phyloP scores from a whole-genome alignment of 768 basidiomycete genomes.

The Termitomyces sp. region DNA sequence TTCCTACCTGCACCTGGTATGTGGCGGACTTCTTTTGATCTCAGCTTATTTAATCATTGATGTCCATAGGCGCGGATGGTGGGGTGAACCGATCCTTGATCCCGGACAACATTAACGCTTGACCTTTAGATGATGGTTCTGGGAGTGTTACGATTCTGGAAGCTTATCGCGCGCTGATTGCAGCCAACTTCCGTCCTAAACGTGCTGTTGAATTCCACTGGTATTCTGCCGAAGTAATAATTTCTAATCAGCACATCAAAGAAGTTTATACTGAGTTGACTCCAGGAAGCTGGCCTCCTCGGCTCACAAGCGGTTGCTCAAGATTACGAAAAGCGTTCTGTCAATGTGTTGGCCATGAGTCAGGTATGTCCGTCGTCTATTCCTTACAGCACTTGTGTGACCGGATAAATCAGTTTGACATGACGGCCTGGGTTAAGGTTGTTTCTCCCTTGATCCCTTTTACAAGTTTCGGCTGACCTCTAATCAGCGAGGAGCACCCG shows the following conservation, averaged over 20 bases:
- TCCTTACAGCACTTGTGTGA: constrained; percentile 15
- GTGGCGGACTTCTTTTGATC: constrained; percentile 20
- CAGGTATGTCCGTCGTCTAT: constrained; percentile 45
- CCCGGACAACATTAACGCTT: constrained; percentile 21
- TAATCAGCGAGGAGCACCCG: constrained; percentile 56
- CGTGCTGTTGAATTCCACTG: constrained; percentile 77
- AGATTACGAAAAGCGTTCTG: constrained; percentile 59
- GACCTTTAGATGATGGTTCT: constrained; percentile 63
- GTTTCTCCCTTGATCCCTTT: constrained; percentile 22
- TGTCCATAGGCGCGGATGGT: constrained; percentile 48
- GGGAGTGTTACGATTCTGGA: constrained; percentile 81
- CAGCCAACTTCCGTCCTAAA: constrained; percentile 63
- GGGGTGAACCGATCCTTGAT: constrained; percentile 15
- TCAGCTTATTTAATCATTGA: constrained; percentile 20
- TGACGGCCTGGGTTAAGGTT: constrained; percentile 94
- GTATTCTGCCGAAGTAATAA: constrained; percentile 73
- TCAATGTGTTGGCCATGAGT: constrained; percentile 79
- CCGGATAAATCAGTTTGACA: constrained; percentile 62
- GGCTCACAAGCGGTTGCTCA: constrained; percentile 89
- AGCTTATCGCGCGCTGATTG: constrained; percentile 68
- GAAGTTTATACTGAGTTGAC: constrained; percentile 7
- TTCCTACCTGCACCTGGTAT: constrained; percentile 76
- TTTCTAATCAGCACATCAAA: constrained; percentile 11
- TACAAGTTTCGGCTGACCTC: constrained; percentile 12
- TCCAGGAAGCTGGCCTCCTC: constrained; percentile 79